Evolutionary conservation across 306 rosid species (phyloP).

Genomic region (Prunus fruticosa): DNA sequence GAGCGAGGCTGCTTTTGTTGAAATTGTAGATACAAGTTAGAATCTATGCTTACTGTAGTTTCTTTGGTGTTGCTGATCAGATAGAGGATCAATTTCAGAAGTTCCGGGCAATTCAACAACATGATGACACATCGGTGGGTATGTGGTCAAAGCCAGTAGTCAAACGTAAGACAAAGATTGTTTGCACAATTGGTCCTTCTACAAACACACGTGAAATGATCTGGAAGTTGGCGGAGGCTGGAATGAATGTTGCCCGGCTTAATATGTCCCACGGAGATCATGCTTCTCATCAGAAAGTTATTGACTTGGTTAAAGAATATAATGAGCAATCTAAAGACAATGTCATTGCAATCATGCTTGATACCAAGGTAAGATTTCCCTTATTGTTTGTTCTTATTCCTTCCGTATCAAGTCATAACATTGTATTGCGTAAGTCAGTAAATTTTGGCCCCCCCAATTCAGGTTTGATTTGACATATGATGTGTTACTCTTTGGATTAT

Average conservation of each 20-base stretch:
- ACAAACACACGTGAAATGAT: slow-evolving; percentile 89
- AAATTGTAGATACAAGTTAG: background rate
- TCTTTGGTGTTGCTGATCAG: slow-evolving; percentile 29
- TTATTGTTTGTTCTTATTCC: background rate
- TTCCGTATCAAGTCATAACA: background rate
- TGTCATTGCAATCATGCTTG: slow-evolving; percentile 90
- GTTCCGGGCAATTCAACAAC: slow-evolving; percentile 50
- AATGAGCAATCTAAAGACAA: slow-evolving; percentile 74
- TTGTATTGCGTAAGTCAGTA: background rate
- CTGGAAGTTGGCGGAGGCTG: slow-evolving; percentile 97
- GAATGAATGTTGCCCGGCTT: slow-evolving; percentile 95
- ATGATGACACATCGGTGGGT: slow-evolving; percentile 54
- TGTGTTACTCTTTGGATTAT: background rate
- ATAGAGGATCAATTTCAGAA: slow-evolving; percentile 55
- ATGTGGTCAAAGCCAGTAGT: slow-evolving; percentile 85
- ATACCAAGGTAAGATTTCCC: slow-evolving; percentile 62
- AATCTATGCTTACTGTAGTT: background rate
- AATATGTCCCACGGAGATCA: slow-evolving; percentile 99
- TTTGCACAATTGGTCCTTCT: slow-evolving; percentile 96
- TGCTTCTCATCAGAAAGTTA: slow-evolving; percentile 92
- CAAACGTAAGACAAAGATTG: slow-evolving; percentile 92
- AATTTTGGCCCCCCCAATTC: background rate
- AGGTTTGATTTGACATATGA: background rate
- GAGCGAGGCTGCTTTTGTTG: background rate
- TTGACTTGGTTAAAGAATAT: slow-evolving; percentile 91